Conservation (phyloP, 1,284 basidiomycete genomes). For the Thecaphora thlaspeos region DNA sequence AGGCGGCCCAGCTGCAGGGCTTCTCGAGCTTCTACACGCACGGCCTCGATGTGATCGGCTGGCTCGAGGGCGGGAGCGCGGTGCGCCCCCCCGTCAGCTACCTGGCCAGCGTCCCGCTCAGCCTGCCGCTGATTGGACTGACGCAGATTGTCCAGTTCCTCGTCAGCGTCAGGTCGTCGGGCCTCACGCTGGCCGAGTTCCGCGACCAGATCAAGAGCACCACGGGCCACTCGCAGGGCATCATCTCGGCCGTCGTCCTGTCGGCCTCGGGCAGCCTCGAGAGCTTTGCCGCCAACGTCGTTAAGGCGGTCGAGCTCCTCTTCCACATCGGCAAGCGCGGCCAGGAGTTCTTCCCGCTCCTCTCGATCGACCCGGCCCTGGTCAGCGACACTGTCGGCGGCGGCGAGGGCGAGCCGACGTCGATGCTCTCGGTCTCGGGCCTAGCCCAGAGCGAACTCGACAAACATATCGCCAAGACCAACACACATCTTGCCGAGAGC, state of each 20-base stretch:
- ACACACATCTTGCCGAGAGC: constrained; percentile 75
- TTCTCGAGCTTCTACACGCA: constrained; percentile 74
- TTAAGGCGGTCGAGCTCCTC: constrained; percentile 83
- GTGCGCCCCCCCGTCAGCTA: constrained; percentile 80
- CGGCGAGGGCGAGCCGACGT: constrained; percentile 86
- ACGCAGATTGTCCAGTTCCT: constrained; percentile 94
- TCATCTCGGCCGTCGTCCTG: constrained; percentile 86
- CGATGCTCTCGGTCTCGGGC: constrained; percentile 89
- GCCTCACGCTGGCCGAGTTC: constrained; percentile 76
- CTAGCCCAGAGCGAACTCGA: constrained; percentile 71
- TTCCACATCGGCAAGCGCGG: constrained; percentile 92
- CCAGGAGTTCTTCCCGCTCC: constrained; percentile 90
- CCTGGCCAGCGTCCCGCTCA: constrained; percentile 90
- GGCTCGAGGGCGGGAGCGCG: constrained; percentile 74
- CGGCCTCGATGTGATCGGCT: constrained; percentile 78
- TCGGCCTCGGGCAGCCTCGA: constrained; percentile 75
- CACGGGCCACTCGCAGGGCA: constrained; percentile 95
- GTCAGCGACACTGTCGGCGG: constrained; percentile 84
- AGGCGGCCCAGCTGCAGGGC: constrained; percentile 59
- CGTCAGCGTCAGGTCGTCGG: constrained; percentile 71
- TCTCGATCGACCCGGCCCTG: constrained; percentile 83
- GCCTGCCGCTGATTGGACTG: constrained; percentile 90
- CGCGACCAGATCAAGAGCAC: constrained; percentile 75
- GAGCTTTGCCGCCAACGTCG: constrained; percentile 71
- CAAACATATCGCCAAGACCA: constrained; percentile 81